Evolutionary conservation across 2,329 filamentous ascomycete species (phyloP), one percentile per base, ranked within the genome.

Genomic region (Xylaria sp.): DNA sequence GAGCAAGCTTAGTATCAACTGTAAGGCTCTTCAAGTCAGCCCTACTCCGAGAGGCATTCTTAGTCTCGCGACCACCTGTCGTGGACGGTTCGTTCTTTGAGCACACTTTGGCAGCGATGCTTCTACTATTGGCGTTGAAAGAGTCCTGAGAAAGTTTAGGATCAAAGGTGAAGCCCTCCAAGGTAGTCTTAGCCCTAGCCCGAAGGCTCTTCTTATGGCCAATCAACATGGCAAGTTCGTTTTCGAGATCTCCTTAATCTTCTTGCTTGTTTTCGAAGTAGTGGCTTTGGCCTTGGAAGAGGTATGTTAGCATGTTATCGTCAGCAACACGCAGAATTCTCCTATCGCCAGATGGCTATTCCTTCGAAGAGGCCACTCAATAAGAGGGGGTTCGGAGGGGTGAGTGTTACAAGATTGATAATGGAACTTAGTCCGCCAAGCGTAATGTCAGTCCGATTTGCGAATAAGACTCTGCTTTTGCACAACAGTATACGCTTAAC

Each of bases 101-200:
- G 33, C 31, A 49, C n/a, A 15, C 53, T 6, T n/a, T 39, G 9
- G 36, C 25, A 15, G 29, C 2, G n/a, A 45, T 45, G 25, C 4
- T 61, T 20, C 45, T 11, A 22, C 39, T 53, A 3, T 63, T 53
- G 7, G 42, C 11, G 13, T 55, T 54, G 27, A 36, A 45, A 33
- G 44, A 22, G 17, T 49, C 38, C 11, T 49, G 64, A 29, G 39
- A 33, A 6, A 58, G 5, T 22, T 57, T 58, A n/a, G 66, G 67
- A 20, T 69, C 61, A n/a, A 67, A 50, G 6, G 31, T 69, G 29
- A 67, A 67, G 29, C 69, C 58, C 29, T 49, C 61, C 22, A 49
- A 13, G 17, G 17, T 58, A 29, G 50, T 53, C 27, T 36, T 57
- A 4, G 59, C 47, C 51, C 61, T 69, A 15, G 61, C 61, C 29